A percentile compares a stretch with the other conserved stretches of the same genome.
Evolutionary conservation across 805 yeast genomes (phyloP).

Genomic region (Yamadazyma philogaea): DNA sequence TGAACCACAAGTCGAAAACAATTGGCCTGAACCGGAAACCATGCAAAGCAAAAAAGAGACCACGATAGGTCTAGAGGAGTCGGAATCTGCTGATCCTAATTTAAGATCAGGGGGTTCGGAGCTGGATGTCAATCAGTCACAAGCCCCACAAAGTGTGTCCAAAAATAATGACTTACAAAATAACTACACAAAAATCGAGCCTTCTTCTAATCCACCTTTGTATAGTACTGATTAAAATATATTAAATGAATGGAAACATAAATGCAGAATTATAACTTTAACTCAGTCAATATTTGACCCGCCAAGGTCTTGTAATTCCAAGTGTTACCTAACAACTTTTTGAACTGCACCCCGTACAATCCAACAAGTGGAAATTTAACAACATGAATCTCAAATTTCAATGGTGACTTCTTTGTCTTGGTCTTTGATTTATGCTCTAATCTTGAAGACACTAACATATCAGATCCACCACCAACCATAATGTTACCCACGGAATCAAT

Average conservation of each 20-base stretch:
- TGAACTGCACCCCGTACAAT: constrained; percentile 90
- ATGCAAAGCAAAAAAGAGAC: too few species aligned
- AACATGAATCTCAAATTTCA: constrained; percentile 85
- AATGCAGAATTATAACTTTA: constrained; percentile 36
- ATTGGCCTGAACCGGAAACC: too few species aligned
- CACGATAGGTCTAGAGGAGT: too few species aligned
- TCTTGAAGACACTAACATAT: constrained; percentile 60
- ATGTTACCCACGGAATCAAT: constrained; percentile 53
- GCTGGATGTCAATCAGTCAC: neutral
- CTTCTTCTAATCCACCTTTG: neutral
- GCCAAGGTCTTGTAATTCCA: constrained; percentile 94
- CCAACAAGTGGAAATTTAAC: constrained; percentile 91
- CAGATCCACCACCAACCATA: constrained; percentile 49
- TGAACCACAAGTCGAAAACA: too few species aligned
- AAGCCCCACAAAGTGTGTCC: neutral
- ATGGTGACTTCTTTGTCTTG: constrained; percentile 44
- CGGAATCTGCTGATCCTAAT: too few species aligned
- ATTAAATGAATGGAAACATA: constrained; percentile 1
- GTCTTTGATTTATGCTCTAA: constrained; percentile 43
- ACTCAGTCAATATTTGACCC: constrained; percentile 70
- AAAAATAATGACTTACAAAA: too few species aligned
- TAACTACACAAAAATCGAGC: neutral
- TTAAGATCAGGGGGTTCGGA: too few species aligned
- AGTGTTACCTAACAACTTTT: constrained; percentile 88
- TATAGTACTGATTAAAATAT: neutral